Conservation (phyloP, 73 alveolate species). For the Tetrahymena borealis region DNA sequence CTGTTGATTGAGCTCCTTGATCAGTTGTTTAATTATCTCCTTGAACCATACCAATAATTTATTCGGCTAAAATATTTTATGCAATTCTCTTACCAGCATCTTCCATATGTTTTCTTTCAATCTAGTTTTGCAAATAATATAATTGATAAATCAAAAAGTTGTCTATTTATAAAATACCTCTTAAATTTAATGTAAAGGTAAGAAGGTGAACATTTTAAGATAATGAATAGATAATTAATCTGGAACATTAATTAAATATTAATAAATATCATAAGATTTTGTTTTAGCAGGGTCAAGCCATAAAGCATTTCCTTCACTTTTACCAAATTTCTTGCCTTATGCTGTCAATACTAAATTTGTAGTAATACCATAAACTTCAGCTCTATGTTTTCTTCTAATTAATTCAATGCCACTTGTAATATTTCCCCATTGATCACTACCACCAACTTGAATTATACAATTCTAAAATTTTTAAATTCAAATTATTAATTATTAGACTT, state of each 20-base stretch:
- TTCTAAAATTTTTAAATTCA: background rate
- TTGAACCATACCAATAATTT: background rate
- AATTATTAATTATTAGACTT: background rate
- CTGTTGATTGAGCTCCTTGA: background rate
- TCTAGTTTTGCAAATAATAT: no score
- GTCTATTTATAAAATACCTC: background rate
- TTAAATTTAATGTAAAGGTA: background rate
- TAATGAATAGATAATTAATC: background rate
- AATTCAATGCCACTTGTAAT: constrained; percentile 49
- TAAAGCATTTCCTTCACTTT: background rate
- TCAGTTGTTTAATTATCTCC: background rate
- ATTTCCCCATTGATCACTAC: constrained; percentile 59
- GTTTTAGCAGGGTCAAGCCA: background rate
- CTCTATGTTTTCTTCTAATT: constrained; percentile 19
- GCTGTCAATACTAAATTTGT: background rate
- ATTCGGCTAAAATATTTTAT: background rate
- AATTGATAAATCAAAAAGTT: background rate
- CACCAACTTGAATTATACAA: constrained; percentile 38
- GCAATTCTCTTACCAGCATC: background rate
- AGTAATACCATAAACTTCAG: background rate
- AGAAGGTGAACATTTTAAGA: background rate
- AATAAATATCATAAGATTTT: background rate
- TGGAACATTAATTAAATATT: background rate
- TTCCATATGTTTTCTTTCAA: background rate
- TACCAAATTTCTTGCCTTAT: background rate